Base-by-base conservation (phyloP, 129 eudicot genomes). In the Heracleum sosnowskyi region DNA sequence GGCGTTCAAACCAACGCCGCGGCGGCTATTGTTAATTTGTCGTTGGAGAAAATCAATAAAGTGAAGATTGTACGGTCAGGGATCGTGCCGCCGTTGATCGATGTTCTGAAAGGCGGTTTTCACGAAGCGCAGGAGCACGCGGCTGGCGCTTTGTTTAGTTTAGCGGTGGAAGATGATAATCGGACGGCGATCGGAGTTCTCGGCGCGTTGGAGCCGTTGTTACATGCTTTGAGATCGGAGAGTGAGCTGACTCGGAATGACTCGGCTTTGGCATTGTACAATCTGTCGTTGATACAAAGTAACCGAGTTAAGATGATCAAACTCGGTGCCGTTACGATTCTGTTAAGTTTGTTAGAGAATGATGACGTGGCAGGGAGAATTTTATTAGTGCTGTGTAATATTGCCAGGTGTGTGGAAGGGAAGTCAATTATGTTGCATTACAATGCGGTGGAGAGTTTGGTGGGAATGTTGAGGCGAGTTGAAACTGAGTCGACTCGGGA, bases 131-230 rank as follows among this genome's bases (percentile, higher is more conserved):
- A 82, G 39, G 97, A 96, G 20, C 99, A 96, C 81, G 97, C 96
- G 1, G 94, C 99, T 12, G 97, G 99, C 6, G 96, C 90, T 2
- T 75, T 96, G 24, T 96, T 96, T 78, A 92, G 97, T 62, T 86
- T 96, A 8, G 87, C 97, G 0, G 77, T 92, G 39, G 97, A 90
- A 79, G 95, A 90, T 62, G 91, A 87, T 31, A 92, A 96, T 80
- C 86, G 89, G 69, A 92, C 90, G 1, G 96, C 97, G 26, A 87
- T 96, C 10, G 99, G 99, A 13, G 99, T 96, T 26, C 84, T 96
- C 39, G 97, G 97, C 4, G 99, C 95, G 16, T 77, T 96, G 84
- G 90, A 84, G 85, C 99, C 99, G n/a, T 72, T 96, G 77, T 41
- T 96, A 24, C 97, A 89, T 83, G 85, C 89, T 33, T 47, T 92